Percentiles rank a stretch among this genome's conserved stretches.
phyloP scores from a whole-genome alignment of 345 rosid genomes.

The Cardamine resedifolia region DNA sequence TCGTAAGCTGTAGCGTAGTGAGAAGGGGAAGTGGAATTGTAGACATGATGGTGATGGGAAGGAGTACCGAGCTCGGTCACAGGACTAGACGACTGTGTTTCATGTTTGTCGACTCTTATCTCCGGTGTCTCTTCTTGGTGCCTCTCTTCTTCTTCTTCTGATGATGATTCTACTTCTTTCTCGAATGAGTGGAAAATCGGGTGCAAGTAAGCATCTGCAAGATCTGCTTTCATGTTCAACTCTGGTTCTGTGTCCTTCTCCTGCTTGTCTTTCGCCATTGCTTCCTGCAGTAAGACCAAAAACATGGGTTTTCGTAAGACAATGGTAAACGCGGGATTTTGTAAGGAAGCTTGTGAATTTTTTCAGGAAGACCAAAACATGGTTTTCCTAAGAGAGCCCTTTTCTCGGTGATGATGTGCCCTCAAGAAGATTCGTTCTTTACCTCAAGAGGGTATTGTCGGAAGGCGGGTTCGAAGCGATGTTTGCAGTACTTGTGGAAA shows the following conservation, averaged over 20 bases:
- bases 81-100: conserved; percentile 40
- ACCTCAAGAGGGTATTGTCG: conserved; percentile 90
- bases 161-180: conserved; percentile 40
- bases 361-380: background rate
- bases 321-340: background rate
- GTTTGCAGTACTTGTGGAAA: conserved; percentile 93
- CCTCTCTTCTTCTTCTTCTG: conserved; percentile 1
- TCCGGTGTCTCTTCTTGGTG: conserved; percentile 42
- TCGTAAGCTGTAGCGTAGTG: conserved; percentile 40
- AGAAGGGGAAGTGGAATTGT: conserved; percentile 43
- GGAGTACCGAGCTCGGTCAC: conserved; percentile 56
- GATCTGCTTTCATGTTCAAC: conserved; percentile 58
- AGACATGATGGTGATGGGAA: conserved; percentile 51
- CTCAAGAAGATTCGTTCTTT: conserved; percentile 15
- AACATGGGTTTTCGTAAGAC: background rate
- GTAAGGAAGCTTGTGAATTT: background rate
- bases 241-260: conserved; percentile 61
- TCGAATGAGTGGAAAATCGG: conserved; percentile 83
- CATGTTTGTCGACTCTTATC: conserved; percentile 48
- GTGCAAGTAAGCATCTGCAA: conserved; percentile 92
- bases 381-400: background rate
- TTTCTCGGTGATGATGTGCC: background rate
- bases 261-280: conserved; percentile 73
- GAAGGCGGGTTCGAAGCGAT: conserved; percentile 93
- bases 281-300: conserved; percentile 60